Percentiles rank a stretch among this genome's conserved stretches.
Conservation (phyloP, 2,329 filamentous ascomycete genomes). For the Elsinoe necatrix region DNA sequence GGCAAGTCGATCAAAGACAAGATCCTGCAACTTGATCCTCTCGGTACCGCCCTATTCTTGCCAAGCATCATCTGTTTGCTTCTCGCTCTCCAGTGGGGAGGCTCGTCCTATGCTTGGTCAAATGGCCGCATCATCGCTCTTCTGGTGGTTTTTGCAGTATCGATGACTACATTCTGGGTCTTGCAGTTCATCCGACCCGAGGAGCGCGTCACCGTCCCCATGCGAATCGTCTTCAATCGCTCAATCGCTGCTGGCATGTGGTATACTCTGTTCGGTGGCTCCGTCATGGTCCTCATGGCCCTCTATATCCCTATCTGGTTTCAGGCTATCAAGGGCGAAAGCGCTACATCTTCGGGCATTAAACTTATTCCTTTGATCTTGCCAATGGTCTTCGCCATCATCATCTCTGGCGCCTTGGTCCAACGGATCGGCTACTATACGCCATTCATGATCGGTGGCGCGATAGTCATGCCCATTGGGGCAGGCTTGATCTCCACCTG, state of each 20-base stretch:
- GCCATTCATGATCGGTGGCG: constrained; percentile 37
- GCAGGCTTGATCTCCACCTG: constrained; percentile 40
- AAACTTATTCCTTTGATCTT: constrained; percentile 42
- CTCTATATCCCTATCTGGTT: constrained; percentile 40
- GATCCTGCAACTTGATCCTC: constrained; percentile 40
- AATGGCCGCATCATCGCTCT: constrained; percentile 38
- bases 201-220: constrained; percentile 37
- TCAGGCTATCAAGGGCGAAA: constrained; percentile 41
- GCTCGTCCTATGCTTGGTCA: constrained; percentile 33
- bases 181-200: constrained; percentile 38
- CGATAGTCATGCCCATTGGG: constrained; percentile 38
- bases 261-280: constrained; percentile 29
- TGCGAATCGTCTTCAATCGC: constrained; percentile 39
- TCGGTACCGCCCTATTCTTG: constrained; percentile 38
- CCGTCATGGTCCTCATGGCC: constrained; percentile 7
- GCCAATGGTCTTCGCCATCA: constrained; percentile 36
- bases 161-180: constrained; percentile 34
- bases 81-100: constrained; percentile 41
- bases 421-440: constrained; percentile 42
- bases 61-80: constrained; percentile 33
- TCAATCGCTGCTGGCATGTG: constrained; percentile 34
- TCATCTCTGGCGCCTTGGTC: constrained; percentile 33
- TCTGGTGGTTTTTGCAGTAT: constrained; percentile 36
- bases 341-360: constrained; percentile 40
- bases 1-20: constrained; percentile 22